Percentiles rank a stretch among this genome's conserved stretches.
These are phyloP conservation scores for Aspergillus sp. DNA, from an alignment of 2,329 filamentous ascomycete species.

Conservation along the genomic window DNA sequence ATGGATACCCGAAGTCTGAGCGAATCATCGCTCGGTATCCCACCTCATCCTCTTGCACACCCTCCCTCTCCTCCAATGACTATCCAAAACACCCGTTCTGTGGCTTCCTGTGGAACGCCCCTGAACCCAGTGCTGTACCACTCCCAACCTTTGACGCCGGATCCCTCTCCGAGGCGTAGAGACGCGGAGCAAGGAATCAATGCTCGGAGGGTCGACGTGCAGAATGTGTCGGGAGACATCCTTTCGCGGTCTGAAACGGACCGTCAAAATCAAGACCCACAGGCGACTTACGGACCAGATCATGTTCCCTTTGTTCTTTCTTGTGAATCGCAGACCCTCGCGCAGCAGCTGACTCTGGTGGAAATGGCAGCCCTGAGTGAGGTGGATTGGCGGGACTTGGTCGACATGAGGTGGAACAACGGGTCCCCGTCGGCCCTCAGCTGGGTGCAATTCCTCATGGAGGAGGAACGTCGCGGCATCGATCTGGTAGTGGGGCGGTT, in stretches of 20 bases:
- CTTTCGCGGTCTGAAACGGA: slow-evolving; percentile 32
- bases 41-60: slow-evolving; percentile 46
- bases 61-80: slow-evolving; percentile 49
- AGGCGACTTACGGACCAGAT: slow-evolving; percentile 22
- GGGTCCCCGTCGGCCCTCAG: slow-evolving; percentile 52
- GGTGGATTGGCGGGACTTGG: slow-evolving; percentile 65
- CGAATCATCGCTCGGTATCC: slow-evolving; percentile 41
- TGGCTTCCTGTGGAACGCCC: slow-evolving; percentile 31
- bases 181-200: slow-evolving; percentile 13
- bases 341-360: slow-evolving; percentile 64
- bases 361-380: slow-evolving; percentile 66
- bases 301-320: slow-evolving; percentile 65
- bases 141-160: slow-evolving; percentile 41
- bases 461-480: slow-evolving; percentile 56
- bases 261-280: slow-evolving; percentile 12
- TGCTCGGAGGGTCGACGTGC: slow-evolving; percentile 22
- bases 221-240: slow-evolving; percentile 32
- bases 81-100: slow-evolving; percentile 37
- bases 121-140: slow-evolving; percentile 33
- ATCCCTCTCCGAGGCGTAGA: slow-evolving; percentile 39
- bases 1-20: slow-evolving; percentile 32
- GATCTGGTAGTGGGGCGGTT: slow-evolving; percentile 66
- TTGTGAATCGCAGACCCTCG: slow-evolving; percentile 59
- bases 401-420: slow-evolving; percentile 63
- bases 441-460: slow-evolving; percentile 62